Conservation (phyloP, 768 basidiomycete genomes). For the Boletus subcaerulescens region DNA sequence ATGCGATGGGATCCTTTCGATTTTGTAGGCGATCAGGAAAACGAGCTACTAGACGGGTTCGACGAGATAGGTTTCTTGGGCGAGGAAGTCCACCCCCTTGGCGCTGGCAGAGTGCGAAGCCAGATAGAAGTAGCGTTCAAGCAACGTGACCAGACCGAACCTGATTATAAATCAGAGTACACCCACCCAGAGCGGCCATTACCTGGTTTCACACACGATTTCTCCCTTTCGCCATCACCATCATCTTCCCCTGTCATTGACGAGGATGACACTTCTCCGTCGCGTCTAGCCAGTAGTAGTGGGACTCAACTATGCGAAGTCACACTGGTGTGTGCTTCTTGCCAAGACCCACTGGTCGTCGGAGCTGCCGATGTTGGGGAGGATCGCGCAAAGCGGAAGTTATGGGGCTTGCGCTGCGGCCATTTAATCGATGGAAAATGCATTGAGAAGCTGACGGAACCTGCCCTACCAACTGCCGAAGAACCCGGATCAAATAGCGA, state of each 20-base stretch:
- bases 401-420: slow-evolving; percentile 76
- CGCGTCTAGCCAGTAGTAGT: slow-evolving; percentile 23
- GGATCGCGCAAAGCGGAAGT: slow-evolving; percentile 43
- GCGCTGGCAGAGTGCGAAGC: slow-evolving; percentile 14
- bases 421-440: slow-evolving; percentile 81
- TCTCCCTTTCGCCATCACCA: slow-evolving; percentile 41
- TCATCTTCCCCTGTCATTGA: slow-evolving; percentile 31
- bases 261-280: slow-evolving; percentile 41
- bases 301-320: slow-evolving; percentile 31
- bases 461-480: slow-evolving; percentile 20
- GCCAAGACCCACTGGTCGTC: slow-evolving; percentile 61
- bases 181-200: slow-evolving; percentile 59
- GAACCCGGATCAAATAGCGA: slow-evolving; percentile 8
- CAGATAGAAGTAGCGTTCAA: slow-evolving; percentile 26
- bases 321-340: slow-evolving; percentile 64
- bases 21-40: slow-evolving; percentile 12
- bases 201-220: slow-evolving; percentile 69
- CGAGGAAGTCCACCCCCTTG: slow-evolving; percentile 11
- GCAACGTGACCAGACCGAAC: slow-evolving; percentile 21
- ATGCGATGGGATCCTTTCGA: slow-evolving; percentile 32
- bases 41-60: slow-evolving; percentile 10
- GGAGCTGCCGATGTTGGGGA: slow-evolving; percentile 46
- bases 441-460: slow-evolving; percentile 54
- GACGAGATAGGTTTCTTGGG: slow-evolving; percentile 18
- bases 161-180: slow-evolving; percentile 54